Base-by-base conservation (phyloP, 768 basidiomycete species). In the Tylopilus plumbeoviolaceoides region DNA sequence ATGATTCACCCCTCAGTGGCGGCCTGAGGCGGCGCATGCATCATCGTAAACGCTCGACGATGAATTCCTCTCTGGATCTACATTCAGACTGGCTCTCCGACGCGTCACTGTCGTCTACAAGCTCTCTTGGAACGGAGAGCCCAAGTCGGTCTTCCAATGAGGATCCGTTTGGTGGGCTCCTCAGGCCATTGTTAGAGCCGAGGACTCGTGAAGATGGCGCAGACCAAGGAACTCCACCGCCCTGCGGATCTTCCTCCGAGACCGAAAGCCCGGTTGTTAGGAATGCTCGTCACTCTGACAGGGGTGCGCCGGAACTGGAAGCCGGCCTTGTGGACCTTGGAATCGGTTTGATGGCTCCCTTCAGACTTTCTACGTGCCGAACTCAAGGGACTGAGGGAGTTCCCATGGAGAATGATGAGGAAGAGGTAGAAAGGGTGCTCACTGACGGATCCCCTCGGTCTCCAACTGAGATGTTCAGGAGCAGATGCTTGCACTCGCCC, bases 241-340 rank as follows among this genome's bases (percentile, higher is more conserved):
- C 61, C 20, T 45, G 54, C 20, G 48, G 51, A 27, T 67, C 70
- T 23, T 64, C 64, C 39, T 60, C 67, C 7, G 70, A 63, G 49
- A 48, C 45, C 10, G 82, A 81, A 54, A 85, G 84, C 53, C 85
- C 84, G 25, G 78, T 85, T 17, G 55, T 70, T 30, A 58, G 68
- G 54, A 69, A 68, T 49, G 48, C 50, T 28, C 65, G 69, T 45
- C 56, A 57, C 30, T 46, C 64, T 27, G 53, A 57, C 18, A 45
- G 43, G 50, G 53, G 57, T 38, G 58, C 61, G 8, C 59, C 63
- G 23, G 70, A 65, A 43, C 64, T 75, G 14, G 61, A 73, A 18
- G 69, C 68, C 5, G 66, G 61, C 25, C 61, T 69, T 40, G 68
- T 73, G 28, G 77, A 78, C 18, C 71, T 70, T 31, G 69, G 69